Percentiles rank a stretch among this genome's conserved stretches.
These are phyloP conservation scores for Hansfordia pulvinata DNA, from an alignment of 2,329 filamentous ascomycete genomes.

Conservation along the genomic window DNA sequence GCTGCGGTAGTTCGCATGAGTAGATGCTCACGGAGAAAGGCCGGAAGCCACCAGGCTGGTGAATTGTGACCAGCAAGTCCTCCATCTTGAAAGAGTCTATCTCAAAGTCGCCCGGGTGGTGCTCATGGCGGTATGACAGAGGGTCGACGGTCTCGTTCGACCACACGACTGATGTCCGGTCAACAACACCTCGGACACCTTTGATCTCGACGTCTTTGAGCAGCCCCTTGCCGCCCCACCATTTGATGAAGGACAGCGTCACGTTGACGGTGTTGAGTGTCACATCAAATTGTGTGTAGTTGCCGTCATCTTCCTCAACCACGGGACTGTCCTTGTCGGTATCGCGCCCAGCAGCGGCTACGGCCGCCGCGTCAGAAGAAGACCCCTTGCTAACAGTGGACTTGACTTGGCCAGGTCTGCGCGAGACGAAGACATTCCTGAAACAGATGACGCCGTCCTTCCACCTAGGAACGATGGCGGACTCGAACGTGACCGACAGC, in stretches of 20 bases:
- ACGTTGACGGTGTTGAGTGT: slow-evolving; percentile 94
- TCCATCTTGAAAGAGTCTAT: slow-evolving; percentile 95
- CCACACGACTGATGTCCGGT: slow-evolving; percentile 74
- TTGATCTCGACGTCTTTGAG: slow-evolving; percentile 88
- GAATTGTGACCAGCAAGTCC: slow-evolving; percentile 79
- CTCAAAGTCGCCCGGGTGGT: slow-evolving; percentile 88
- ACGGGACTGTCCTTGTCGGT: slow-evolving; percentile 28
- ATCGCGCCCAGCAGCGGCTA: slow-evolving; percentile 60
- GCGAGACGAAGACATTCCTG: slow-evolving; percentile 89
- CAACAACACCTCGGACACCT: slow-evolving; percentile 82
- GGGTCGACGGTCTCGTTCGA: slow-evolving; percentile 60
- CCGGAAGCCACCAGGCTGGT: slow-evolving; percentile 83
- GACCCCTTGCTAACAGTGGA: slow-evolving; percentile 89
- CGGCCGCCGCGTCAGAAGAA: slow-evolving; percentile 68
- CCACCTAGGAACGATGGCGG: slow-evolving; percentile 94
- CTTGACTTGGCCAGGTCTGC: slow-evolving; percentile 68
- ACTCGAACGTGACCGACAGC: slow-evolving; percentile 90
- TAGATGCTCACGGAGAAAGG: slow-evolving; percentile 93
- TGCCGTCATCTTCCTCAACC: slow-evolving; percentile 66
- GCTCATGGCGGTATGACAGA: slow-evolving; percentile 74
- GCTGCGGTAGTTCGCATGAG: slow-evolving; percentile 81
- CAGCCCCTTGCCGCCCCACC: slow-evolving; percentile 94
- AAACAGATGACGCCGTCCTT: slow-evolving; percentile 90
- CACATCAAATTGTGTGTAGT: slow-evolving; percentile 95
- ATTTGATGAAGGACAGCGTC: slow-evolving; percentile 92